These are phyloP conservation scores for Sporothrix euskadiensis DNA, from an alignment of 2,329 filamentous ascomycete genomes.

Conservation along the genomic window DNA sequence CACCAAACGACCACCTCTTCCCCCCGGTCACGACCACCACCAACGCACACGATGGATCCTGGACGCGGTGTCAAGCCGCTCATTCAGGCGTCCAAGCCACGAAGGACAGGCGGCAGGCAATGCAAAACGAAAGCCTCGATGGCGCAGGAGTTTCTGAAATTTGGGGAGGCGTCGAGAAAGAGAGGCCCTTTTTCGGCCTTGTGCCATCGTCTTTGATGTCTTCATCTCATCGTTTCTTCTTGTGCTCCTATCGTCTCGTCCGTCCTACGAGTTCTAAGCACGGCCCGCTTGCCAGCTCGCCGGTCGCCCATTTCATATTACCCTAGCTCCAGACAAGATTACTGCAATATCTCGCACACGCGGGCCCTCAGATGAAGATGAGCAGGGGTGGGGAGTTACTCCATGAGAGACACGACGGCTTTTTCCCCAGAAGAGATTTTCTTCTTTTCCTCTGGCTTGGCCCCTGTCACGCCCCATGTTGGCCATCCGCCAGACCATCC, in stretches of 20 bases:
- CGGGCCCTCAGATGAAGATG: slow-evolving; percentile 19
- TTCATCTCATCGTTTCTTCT: not conserved
- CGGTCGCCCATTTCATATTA: not conserved
- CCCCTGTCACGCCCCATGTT: not conserved
- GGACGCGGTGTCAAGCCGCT: not conserved
- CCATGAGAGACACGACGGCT: slow-evolving; percentile 17
- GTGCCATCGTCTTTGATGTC: not conserved
- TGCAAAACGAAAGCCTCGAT: not conserved
- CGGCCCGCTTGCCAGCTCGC: not conserved
- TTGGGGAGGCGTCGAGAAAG: not conserved
- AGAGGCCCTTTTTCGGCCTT: not conserved
- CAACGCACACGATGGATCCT: not conserved
- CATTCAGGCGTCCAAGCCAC: not conserved
- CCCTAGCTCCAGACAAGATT: slow-evolving; percentile 13
- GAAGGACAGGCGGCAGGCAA: slow-evolving; percentile 14
- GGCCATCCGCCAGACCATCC: not conserved
- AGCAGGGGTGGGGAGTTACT: slow-evolving; percentile 22
- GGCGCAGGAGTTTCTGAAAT: not conserved
- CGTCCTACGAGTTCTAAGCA: not conserved
- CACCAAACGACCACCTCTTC: not conserved
- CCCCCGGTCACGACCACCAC: not conserved
- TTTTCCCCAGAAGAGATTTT: slow-evolving; percentile 1
- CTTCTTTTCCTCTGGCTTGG: not conserved
- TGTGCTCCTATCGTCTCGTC: not conserved
- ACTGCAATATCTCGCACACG: not conserved